Conservation (phyloP, 108 stramenopile species). For the Hondaea fermentalgiana region DNA sequence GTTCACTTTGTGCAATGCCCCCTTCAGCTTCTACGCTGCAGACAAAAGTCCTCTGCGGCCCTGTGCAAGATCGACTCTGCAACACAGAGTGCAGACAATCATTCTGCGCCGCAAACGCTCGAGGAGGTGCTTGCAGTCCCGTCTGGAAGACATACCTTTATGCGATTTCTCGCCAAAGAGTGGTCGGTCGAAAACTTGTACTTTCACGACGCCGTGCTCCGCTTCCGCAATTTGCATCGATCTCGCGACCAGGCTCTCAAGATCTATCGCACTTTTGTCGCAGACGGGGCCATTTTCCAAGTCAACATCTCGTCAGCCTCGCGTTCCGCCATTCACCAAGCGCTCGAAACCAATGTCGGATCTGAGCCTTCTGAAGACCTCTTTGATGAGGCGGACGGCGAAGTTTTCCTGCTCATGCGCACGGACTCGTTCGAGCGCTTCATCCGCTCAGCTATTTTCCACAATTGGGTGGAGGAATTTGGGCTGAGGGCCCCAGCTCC, state of each 20-base stretch:
- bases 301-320: not conserved
- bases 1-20: not conserved
- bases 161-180: not conserved
- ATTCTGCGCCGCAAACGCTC: not conserved
- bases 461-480: not conserved
- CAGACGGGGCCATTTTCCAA: not conserved
- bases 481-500: not conserved
- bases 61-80: not conserved
- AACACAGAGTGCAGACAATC: not conserved
- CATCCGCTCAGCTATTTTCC: not conserved
- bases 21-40: not conserved
- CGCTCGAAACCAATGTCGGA: not conserved
- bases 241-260: not conserved
- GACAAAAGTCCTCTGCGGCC: not conserved
- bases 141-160: not conserved
- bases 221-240: not conserved
- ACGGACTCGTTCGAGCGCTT: conserved; percentile 1
- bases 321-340: not conserved
- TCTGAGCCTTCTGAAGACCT: not conserved
- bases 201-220: not conserved
- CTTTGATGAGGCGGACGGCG: not conserved
- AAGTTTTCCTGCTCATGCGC: not conserved
- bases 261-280: not conserved
- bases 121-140: not conserved
- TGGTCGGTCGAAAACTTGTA: not conserved